Evolutionary conservation across 75 land plant genomes (phyloP).

Genomic region (Selaginella tamariscina): DNA sequence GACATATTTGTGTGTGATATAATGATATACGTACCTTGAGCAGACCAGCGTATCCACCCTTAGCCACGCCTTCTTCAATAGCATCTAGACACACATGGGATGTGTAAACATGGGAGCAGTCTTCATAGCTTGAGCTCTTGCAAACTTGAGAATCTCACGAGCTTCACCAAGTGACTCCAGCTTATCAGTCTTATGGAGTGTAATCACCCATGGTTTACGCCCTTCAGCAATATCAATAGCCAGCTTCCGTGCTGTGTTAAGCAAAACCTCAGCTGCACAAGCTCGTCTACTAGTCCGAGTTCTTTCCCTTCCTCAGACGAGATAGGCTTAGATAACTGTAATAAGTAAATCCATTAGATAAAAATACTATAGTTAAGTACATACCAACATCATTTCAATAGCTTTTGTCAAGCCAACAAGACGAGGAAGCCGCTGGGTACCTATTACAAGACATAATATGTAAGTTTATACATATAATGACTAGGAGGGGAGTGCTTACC

Average conservation of each 20-base stretch:
- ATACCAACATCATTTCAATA: constrained; percentile 84
- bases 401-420: constrained; percentile 83
- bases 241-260: constrained; percentile 45
- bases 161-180: constrained; percentile 67
- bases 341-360: too few relatives aligned
- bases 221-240: constrained; percentile 50
- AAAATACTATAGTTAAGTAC: too few relatives aligned
- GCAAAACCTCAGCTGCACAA: constrained; percentile 39
- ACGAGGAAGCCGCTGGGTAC: constrained; percentile 92
- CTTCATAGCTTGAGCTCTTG: constrained; percentile 45
- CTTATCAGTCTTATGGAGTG: constrained; percentile 51
- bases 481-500: constrained; percentile 48
- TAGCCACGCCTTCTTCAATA: constrained; percentile 64
- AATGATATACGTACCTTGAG: constrained; percentile 36
- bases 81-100: constrained; percentile 67
- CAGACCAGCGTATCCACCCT: constrained; percentile 64
- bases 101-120: constrained; percentile 55
- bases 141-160: constrained; percentile 60
- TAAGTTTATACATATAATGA: background rate
- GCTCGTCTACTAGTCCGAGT: constrained; percentile 67
- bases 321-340: constrained; percentile 71
- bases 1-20: background rate
- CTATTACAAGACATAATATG: constrained; percentile 17
- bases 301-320: constrained; percentile 65
- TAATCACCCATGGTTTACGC: constrained; percentile 46